Percentiles rank a stretch among this genome's conserved stretches.
Conservation (phyloP, 768 basidiomycete species). For the Leccinum rimulosum region DNA sequence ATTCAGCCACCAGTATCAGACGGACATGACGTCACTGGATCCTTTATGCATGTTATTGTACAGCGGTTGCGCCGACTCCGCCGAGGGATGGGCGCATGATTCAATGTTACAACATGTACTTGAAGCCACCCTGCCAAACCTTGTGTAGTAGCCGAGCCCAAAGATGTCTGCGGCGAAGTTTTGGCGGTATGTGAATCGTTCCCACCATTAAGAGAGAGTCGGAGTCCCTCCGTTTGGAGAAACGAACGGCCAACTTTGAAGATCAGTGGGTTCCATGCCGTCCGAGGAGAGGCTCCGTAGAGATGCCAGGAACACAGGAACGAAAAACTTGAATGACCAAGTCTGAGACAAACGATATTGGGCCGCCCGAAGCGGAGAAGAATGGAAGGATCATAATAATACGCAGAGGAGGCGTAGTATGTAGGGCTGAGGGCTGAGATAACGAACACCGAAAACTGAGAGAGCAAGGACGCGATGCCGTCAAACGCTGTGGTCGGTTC, state of each 20-base stretch:
- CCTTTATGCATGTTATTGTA: neutral
- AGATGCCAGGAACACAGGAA: neutral
- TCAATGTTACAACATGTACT: neutral
- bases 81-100: neutral
- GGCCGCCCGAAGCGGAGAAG: neutral
- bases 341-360: neutral
- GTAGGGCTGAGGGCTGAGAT: conserved; percentile 9
- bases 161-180: neutral
- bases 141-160: conserved; percentile 4
- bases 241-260: neutral
- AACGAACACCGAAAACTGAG: neutral
- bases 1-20: neutral
- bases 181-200: conserved; percentile 1
- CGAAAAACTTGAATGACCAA: neutral
- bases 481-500: neutral
- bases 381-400: conserved; percentile 10
- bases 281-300: neutral
- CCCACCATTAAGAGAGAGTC: conserved; percentile 1
- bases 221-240: neutral
- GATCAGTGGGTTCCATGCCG: neutral
- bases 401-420: neutral
- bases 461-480: neutral
- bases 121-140: neutral
- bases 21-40: neutral
- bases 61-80: neutral